Conservation (phyloP, 176 grass and related monocot genomes). For the Avena atlantica region DNA sequence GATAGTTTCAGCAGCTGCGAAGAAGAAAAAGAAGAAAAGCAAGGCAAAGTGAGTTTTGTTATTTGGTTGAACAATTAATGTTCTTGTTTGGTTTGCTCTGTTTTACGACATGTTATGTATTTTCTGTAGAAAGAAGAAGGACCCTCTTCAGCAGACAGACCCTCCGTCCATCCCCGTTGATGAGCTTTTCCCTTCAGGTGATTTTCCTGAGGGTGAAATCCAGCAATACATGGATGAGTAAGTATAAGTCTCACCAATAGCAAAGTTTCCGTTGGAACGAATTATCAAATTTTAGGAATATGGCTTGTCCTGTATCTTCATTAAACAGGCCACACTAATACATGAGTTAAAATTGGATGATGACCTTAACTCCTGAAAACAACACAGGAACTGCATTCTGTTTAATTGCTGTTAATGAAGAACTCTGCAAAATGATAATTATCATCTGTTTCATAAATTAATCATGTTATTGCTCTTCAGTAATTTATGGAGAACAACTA, state of each 20-base stretch:
- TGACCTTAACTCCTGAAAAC: constrained; percentile 17
- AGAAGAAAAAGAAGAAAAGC: constrained; percentile 93
- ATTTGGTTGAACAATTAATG: constrained; percentile 12
- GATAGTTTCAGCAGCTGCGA: constrained; percentile 40
- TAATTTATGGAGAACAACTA: constrained; percentile 90
- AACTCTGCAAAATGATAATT: constrained; percentile 13
- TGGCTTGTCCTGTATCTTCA: background rate
- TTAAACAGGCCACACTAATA: background rate
- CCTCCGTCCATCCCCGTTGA: constrained; percentile 87
- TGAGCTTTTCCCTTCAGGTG: constrained; percentile 82
- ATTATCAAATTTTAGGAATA: background rate
- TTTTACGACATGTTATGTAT: constrained; percentile 23
- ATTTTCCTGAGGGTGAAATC: constrained; percentile 89
- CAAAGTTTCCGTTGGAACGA: constrained; percentile 12
- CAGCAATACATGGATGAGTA: constrained; percentile 88
- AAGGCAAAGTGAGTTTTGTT: constrained; percentile 63
- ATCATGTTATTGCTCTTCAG: constrained; percentile 47
- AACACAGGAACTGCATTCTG: background rate
- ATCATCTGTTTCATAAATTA: constrained; percentile 24
- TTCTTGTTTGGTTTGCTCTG: constrained; percentile 32
- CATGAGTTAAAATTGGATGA: background rate
- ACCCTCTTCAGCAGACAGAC: constrained; percentile 72
- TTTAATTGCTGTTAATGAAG: background rate
- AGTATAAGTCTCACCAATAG: constrained; percentile 26
- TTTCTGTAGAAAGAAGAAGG: constrained; percentile 78